phyloP scores from a whole-genome alignment of 768 basidiomycete genomes.

The Daedalea quercina region DNA sequence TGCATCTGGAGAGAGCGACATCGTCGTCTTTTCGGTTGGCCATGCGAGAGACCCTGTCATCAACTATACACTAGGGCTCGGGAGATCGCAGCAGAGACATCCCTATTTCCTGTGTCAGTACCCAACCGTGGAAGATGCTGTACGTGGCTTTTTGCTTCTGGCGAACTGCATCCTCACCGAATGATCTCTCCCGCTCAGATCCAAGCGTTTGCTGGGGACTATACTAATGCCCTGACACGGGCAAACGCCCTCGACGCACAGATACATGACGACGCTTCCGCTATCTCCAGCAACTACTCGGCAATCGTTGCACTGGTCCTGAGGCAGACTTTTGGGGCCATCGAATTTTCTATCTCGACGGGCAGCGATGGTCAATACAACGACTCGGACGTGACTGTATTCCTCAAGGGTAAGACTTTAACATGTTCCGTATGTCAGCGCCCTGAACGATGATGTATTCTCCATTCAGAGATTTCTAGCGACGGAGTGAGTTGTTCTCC shows the following conservation, averaged over 20 bases:
- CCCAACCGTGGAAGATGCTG: slow-evolving; percentile 26
- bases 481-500: too few relatives aligned
- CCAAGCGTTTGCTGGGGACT: slow-evolving; percentile 40
- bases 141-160: slow-evolving; percentile 23
- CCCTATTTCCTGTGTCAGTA: slow-evolving; percentile 41
- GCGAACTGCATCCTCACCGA: slow-evolving; percentile 4
- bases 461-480: too few relatives aligned
- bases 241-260: slow-evolving; percentile 41
- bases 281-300: slow-evolving; percentile 35
- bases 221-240: slow-evolving; percentile 33
- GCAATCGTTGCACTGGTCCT: slow-evolving; percentile 44
- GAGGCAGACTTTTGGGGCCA: slow-evolving; percentile 45
- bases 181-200: slow-evolving; percentile 23
- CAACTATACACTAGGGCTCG: slow-evolving; percentile 27
- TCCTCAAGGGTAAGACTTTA: too few relatives aligned
- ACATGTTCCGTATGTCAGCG: too few relatives aligned
- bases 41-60: slow-evolving; percentile 15
- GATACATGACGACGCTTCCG: slow-evolving; percentile 39
- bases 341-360: slow-evolving; percentile 26
- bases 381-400: too few relatives aligned
- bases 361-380: not conserved
- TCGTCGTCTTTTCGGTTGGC: slow-evolving; percentile 18
- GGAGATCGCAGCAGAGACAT: slow-evolving; percentile 30
- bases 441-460: too few relatives aligned
- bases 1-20: not conserved